Percentiles rank a stretch among this genome's conserved stretches.
phyloP scores from a whole-genome alignment of 2,329 filamentous ascomycete genomes.

The Drechslerella dactyloides region DNA sequence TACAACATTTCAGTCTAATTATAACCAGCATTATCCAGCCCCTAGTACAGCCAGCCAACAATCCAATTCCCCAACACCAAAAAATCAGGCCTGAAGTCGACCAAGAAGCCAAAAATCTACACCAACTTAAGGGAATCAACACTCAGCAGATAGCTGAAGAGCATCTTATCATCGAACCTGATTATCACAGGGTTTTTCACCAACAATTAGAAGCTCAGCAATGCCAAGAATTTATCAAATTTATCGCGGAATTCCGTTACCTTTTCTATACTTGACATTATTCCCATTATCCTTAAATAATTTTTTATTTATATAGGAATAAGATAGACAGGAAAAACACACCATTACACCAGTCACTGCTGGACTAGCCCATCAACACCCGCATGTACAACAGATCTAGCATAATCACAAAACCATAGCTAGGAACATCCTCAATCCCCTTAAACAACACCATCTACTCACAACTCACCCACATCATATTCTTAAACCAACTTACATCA shows the following conservation, averaged over 20 bases:
- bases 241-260: conserved; percentile 8
- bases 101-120: conserved; percentile 60
- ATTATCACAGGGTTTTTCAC: conserved; percentile 7
- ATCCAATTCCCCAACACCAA: conserved; percentile 59
- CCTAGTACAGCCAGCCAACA: conserved; percentile 57
- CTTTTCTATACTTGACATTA: conserved; percentile 4
- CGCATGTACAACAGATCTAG: conserved; percentile 60
- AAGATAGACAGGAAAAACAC: too few species aligned
- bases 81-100: conserved; percentile 60
- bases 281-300: too few species aligned
- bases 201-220: not conserved
- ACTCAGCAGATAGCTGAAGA: conserved; percentile 24
- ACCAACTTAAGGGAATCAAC: conserved; percentile 62
- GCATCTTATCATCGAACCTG: conserved; percentile 18
- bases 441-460: conserved; percentile 61
- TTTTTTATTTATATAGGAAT: too few species aligned
- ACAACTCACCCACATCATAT: conserved; percentile 58
- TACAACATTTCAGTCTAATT: too few species aligned
- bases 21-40: conserved; percentile 14
- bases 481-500: conserved; percentile 59
- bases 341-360: not conserved
- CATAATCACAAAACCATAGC: conserved; percentile 56
- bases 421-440: conserved; percentile 58
- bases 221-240: conserved; percentile 11
- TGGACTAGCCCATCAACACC: conserved; percentile 57